Base-by-base conservation (phyloP, 768 basidiomycete genomes). In the Roridomyces roridus region DNA sequence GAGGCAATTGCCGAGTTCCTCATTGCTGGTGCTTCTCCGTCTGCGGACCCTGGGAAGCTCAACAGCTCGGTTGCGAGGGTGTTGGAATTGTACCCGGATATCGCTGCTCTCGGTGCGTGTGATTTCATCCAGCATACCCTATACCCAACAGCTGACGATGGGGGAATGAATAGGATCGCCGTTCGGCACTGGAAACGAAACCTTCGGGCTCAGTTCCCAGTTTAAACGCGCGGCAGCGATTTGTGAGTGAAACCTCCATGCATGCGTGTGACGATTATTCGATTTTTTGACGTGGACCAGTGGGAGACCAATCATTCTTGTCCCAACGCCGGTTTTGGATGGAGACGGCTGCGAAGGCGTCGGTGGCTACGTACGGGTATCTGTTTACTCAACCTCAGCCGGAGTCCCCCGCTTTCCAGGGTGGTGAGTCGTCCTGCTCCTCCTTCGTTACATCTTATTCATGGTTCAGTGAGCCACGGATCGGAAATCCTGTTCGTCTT, bases 1-100 rank as follows among this genome's bases (percentile, higher is more conserved):
- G 57, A 65, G 2, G 17, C 66, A 29, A 26, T 76, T 20, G 57
- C 59, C 1, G 41, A 44, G 0, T 5, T 8, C 7, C 58, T 73
- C 15, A 60, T 69, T 10, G 62, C 65, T 3, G 3, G 69, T 64
- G 51, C 69, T 57, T 28, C 63, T 65, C 15, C 74, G 65, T 61
- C 73, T 11, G 63, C 68, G 3, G 47, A 66, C 4, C 36, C 53
- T 6, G 37, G 41, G 24, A 37, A 50, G 0, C 59, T 75, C 15
- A 42, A 60, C 2, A 42, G 24, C 11, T 59, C 67, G 3, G 54
- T 68, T 8, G 48, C 67, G 4, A 54, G 52, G 5, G 31, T 80
- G 9, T 26, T 79, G 5, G 36, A 74, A 20, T 65, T 79, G 2
- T 82, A 83, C 64, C 80, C 80, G 0, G 59, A 79, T 37, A 55